phyloP scores from a whole-genome alignment of 2,329 filamentous ascomycete species.

The Fonsecaea pedrosoi region DNA sequence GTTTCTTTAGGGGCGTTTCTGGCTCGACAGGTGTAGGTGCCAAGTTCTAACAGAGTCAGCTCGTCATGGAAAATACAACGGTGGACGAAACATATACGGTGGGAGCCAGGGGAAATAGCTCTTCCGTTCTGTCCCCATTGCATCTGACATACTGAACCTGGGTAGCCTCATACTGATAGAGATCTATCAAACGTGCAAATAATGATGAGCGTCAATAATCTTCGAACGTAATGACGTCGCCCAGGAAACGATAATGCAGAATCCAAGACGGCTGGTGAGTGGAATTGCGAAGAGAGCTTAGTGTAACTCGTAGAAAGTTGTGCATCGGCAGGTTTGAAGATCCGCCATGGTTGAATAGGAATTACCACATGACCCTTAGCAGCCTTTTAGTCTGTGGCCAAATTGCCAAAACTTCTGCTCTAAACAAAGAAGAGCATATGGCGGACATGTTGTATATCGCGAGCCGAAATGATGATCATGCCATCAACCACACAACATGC shows the following conservation, averaged over 20 bases:
- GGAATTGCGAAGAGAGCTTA: background rate
- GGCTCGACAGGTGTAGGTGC: background rate
- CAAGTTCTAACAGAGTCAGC: background rate
- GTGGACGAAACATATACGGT: background rate
- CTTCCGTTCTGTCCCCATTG: background rate
- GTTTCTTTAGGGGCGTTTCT: background rate
- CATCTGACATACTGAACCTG: background rate
- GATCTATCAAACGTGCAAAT: background rate
- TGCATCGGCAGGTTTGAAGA: background rate
- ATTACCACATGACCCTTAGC: background rate
- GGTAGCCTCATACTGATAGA: background rate
- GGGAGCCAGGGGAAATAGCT: background rate
- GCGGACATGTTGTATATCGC: background rate
- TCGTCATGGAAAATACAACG: background rate
- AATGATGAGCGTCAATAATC: too few relatives aligned
- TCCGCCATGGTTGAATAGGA: background rate
- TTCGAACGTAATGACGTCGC: too few relatives aligned
- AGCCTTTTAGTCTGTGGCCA: background rate
- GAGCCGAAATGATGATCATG: background rate
- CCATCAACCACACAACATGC: constrained; percentile 26
- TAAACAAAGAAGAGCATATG: background rate
- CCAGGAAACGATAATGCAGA: too few relatives aligned
- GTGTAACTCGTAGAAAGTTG: background rate
- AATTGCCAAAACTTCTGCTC: background rate
- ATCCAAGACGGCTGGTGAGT: too few relatives aligned